Evolutionary conservation across 352 stramenopile genomes (phyloP), one percentile per base, ranked within the genome.

Genomic region (Phytophthora pistaciae): DNA sequence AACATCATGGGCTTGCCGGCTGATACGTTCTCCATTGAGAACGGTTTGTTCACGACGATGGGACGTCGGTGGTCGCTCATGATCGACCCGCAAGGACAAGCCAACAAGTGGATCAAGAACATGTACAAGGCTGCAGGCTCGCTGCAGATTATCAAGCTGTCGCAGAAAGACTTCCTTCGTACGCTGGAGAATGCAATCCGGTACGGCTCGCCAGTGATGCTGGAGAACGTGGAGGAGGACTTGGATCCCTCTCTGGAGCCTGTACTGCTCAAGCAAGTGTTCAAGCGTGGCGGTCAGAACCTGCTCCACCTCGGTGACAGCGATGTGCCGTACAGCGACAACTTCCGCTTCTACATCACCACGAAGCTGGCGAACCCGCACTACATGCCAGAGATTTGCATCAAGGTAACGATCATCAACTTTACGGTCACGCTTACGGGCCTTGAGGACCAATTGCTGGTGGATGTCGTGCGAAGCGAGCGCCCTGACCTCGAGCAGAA

Each of bases 361-460:
- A 98, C 95, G 25, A 98, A 98, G 68, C 84, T 98, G 3, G 87
- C 91, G 0, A 98, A 98, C 63, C 95, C 95, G 36, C 91, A 98
- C 59, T 98, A 98, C 78, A 96, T 98, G 88, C 94, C 95, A 18
- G 95, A 98, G 63, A 91, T 98, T 60, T 98, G 94, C 67, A 97
- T 98, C 73, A 98, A 98, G 77, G 94, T 98, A 21, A 98, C 94
- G 2, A 81, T 98, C 31, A 96, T 98, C 68, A 98, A 98, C 76
- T 98, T 98, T 50, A 98, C 95, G 1, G 94, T 98, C 23, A 98
- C 95, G 9, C 80, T 97, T 49, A 92, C 85, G 7, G 95, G 95
- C 1, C 75, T 98, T 0, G 94, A 98, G 53, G 95, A 98, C 58
- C 95, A 98, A 66, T 73, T 98, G 25, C 75, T 98, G 3, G 94